Base-by-base conservation (phyloP, 78 protist genomes). In the Emiliania huxleyi region DNA sequence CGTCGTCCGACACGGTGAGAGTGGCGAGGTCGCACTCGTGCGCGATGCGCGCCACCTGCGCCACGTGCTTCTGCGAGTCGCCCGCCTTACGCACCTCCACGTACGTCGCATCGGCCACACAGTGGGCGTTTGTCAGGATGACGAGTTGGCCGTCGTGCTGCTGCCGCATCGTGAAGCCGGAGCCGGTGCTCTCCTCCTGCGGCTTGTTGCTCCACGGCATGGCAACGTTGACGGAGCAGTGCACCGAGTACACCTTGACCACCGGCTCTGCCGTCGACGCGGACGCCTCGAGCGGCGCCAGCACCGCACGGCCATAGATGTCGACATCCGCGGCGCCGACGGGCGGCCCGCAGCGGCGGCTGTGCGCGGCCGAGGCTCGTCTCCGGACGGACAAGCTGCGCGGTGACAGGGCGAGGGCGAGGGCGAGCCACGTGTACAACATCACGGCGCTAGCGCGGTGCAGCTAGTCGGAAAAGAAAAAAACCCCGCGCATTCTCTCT, bases 61-160 rank as follows among this genome's bases (percentile, higher is more conserved):
- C 97, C 35, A 84, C 83, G 90, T 77, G 92, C 62, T 92, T 91
- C 91, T 46, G 87, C 43, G 95, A 90, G 69, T 93, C 92, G 43
- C 97, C 97, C 38, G 94, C 88, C 90, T 96, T 96, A 0, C 96
- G 93, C 69, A 96, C 93, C 92, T 93, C 95, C 0, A 96, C 87
- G 26, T 56, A 91, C n/a, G 96, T 83, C 75, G 94, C 93, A 52
- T 94, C 96, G 0, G 95, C 95, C 26, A 96, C 96, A 23, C 92
- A 96, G 85, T 96, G 97, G 43, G 96, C 97, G 91, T 96, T 96
- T 15, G 97, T 96, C 26, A 96, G 71, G 43, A 96, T 62, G 38
- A 0, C 26, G 43, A 25, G 55, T 12, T 49, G 84, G 29, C 96
- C 45, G n/a, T n/a, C n/a, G n/a, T n/a, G n/a, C n/a, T 23, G 25